Conservation (phyloP, 1,139 yeast genomes). For the Pichia sp. region DNA sequence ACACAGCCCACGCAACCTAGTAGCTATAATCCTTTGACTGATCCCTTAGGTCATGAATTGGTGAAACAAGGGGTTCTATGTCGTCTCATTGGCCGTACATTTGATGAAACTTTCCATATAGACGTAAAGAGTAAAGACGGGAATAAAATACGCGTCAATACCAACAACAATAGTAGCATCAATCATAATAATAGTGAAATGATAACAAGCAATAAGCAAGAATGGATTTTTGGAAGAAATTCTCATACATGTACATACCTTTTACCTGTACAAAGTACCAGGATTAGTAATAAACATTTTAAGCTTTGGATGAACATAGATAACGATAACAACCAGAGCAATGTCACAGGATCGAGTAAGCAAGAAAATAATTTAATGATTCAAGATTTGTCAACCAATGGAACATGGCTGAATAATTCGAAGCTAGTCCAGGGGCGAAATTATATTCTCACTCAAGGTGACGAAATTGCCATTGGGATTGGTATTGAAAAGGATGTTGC, state of each 20-base stretch:
- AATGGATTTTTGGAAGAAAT: constrained; percentile 80
- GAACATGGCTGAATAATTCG: constrained; percentile 76
- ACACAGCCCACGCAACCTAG: constrained; percentile 65
- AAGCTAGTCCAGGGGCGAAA: constrained; percentile 75
- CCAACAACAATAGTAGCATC: constrained; percentile 32
- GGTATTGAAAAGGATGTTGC: constrained; percentile 79
- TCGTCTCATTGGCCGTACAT: constrained; percentile 57
- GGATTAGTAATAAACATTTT: constrained; percentile 78
- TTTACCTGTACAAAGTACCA: constrained; percentile 53
- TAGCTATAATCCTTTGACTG: constrained; percentile 34
- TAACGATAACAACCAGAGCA: constrained; percentile 12
- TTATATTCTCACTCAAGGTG: constrained; percentile 84
- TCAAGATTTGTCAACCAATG: constrained; percentile 79
- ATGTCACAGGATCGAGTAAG: constrained; percentile 22
- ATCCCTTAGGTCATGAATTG: constrained; percentile 35
- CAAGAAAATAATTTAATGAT: constrained; percentile 43
- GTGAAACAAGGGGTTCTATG: constrained; percentile 43
- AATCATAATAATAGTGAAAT: constrained; percentile 33
- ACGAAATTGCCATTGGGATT: constrained; percentile 84
- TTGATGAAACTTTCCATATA: constrained; percentile 25
- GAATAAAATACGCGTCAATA: constrained; percentile 21
- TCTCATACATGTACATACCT: constrained; percentile 54
- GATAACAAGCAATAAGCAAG: constrained; percentile 34
- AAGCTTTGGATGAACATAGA: constrained; percentile 51
- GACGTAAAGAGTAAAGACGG: constrained; percentile 32